These are phyloP conservation scores for Pyrenochaeta sp. DNA, from an alignment of 2,329 filamentous ascomycete species.

Conservation along the genomic window DNA sequence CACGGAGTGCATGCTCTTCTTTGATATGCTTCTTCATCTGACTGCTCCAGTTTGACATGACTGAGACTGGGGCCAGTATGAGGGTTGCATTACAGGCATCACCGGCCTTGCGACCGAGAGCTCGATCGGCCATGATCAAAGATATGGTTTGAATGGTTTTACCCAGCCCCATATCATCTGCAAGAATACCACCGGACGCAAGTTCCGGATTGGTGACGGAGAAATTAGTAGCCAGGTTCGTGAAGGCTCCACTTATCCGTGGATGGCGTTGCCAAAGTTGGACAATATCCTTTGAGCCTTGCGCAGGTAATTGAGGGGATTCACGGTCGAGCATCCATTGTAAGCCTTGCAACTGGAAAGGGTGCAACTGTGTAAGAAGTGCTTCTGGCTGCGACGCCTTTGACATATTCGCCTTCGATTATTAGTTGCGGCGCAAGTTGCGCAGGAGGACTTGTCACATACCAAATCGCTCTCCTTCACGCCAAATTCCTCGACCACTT, in stretches of 20 bases:
- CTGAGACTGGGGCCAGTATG: conserved; percentile 81
- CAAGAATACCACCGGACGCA: conserved; percentile 82
- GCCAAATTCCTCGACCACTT: conserved; percentile 74
- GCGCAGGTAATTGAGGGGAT: conserved; percentile 68
- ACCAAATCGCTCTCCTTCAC: conserved; percentile 72
- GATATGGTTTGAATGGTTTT: conserved; percentile 90
- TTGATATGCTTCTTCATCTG: conserved; percentile 79
- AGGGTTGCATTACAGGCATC: conserved; percentile 66
- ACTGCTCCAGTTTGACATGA: conserved; percentile 90
- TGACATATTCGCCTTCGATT: conserved; percentile 67
- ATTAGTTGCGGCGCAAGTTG: conserved; percentile 14
- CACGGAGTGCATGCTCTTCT: conserved; percentile 65
- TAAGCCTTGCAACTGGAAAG: conserved; percentile 80
- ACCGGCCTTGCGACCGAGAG: conserved; percentile 25
- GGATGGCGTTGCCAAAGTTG: conserved; percentile 76
- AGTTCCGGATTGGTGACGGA: conserved; percentile 67
- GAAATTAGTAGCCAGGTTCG: conserved; percentile 76
- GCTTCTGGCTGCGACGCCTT: conserved; percentile 71
- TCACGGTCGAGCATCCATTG: conserved; percentile 84
- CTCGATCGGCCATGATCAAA: conserved; percentile 69
- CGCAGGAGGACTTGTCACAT: conserved; percentile 53
- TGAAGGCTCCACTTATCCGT: conserved; percentile 56
- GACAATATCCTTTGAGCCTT: conserved; percentile 67
- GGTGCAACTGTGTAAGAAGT: conserved; percentile 72
- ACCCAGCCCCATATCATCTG: conserved; percentile 91